Conservation (phyloP, 306 rosid species). For the Senna siamea region DNA sequence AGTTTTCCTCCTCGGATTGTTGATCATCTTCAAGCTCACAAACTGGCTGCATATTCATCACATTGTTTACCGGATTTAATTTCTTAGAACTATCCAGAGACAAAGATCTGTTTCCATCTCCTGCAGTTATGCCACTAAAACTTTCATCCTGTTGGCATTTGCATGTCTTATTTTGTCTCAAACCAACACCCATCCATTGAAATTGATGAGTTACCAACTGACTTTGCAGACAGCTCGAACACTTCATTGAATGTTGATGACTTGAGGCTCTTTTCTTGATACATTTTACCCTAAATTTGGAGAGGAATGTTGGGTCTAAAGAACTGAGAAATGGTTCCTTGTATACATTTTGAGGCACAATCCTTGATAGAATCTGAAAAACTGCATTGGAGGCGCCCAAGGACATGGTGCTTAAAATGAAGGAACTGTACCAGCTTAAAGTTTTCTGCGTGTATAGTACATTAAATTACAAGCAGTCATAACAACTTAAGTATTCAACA, state of each 20-base stretch:
- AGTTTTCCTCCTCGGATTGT: slow-evolving; percentile 53
- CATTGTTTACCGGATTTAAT: slow-evolving; percentile 42
- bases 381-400: slow-evolving; percentile 58
- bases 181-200: slow-evolving; percentile 43
- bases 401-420: slow-evolving; percentile 34
- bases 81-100: slow-evolving; percentile 49
- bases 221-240: slow-evolving; percentile 44
- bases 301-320: slow-evolving; percentile 37
- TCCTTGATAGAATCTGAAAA: slow-evolving; percentile 57
- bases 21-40: slow-evolving; percentile 61
- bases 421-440: slow-evolving; percentile 22
- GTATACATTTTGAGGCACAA: slow-evolving; percentile 46
- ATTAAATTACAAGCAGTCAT: background rate
- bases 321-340: slow-evolving; percentile 34
- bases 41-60: slow-evolving; percentile 40
- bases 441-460: slow-evolving; percentile 27
- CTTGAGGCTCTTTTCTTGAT: slow-evolving; percentile 47
- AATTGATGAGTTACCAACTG: slow-evolving; percentile 30
- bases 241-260: slow-evolving; percentile 36
- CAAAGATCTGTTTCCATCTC: slow-evolving; percentile 59
- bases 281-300: slow-evolving; percentile 42
- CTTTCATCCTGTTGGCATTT: slow-evolving; percentile 68
- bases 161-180: slow-evolving; percentile 45
- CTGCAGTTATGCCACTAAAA: slow-evolving; percentile 45
- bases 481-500: slow-evolving; percentile 23